phyloP scores from a whole-genome alignment of 2,329 filamentous ascomycete genomes.

The Apiospora pterosperma region DNA sequence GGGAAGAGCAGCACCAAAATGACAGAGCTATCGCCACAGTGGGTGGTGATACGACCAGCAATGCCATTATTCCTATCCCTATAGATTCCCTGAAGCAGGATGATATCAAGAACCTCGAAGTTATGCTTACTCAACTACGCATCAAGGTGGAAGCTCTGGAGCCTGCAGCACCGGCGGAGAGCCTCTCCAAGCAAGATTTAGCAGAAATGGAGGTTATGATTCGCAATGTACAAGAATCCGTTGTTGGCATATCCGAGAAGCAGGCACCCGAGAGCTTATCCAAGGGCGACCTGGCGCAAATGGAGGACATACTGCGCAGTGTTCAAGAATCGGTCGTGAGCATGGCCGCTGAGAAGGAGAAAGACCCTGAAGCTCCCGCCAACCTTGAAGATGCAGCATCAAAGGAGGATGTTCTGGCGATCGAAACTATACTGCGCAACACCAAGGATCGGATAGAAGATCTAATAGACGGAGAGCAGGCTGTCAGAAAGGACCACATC shows the following conservation, averaged over 20 bases:
- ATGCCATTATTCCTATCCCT: constrained; percentile 38
- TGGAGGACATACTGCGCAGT: constrained; percentile 44
- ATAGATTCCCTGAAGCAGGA: constrained; percentile 58
- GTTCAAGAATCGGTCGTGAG: constrained; percentile 35
- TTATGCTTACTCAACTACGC: constrained; percentile 76
- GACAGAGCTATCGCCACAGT: constrained; percentile 34
- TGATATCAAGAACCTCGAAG: constrained; percentile 83
- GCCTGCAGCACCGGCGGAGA: constrained; percentile 32
- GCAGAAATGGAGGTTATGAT: constrained; percentile 44
- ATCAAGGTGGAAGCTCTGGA: constrained; percentile 82
- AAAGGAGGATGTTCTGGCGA: constrained; percentile 84
- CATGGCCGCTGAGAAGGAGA: constrained; percentile 22
- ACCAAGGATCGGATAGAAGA: constrained; percentile 88
- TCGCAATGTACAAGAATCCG: constrained; percentile 37
- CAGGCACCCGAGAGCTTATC: constrained; percentile 29
- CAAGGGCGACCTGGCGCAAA: constrained; percentile 36
- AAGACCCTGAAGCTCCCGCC: constrained; percentile 18
- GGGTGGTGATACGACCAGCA: constrained; percentile 45
- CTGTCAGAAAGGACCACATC: constrained; percentile 63
- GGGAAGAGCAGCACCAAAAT: constrained; percentile 43
- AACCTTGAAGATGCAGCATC: constrained; percentile 50
- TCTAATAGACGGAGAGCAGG: constrained; percentile 66
- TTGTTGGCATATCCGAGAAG: constrained; percentile 26
- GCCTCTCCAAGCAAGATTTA: constrained; percentile 36
- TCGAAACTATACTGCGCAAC: constrained; percentile 86